Percentiles rank a stretch among this genome's conserved stretches.
Evolutionary conservation across 495 filamentous ascomycete genomes (phyloP).

Genomic region (Venustampulla echinocandica): DNA sequence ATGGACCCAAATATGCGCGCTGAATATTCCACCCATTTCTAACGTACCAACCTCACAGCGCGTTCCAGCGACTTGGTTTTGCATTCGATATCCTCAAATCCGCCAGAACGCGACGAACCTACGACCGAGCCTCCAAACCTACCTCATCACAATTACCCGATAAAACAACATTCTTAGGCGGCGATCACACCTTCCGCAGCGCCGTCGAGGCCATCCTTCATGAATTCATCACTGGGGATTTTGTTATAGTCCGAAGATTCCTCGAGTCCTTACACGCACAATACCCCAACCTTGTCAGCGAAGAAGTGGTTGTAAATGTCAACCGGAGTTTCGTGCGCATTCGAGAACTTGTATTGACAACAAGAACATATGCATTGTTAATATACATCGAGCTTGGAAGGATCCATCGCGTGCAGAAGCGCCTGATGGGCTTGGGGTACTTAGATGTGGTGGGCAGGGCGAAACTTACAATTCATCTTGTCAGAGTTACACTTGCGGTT

Average conservation of each 20-base stretch:
- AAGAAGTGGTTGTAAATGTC: constrained; percentile 31
- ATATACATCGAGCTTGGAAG: constrained; percentile 34
- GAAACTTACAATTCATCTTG: constrained; percentile 32
- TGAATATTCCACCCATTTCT: background rate
- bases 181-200: constrained; percentile 31
- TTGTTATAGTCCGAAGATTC: constrained; percentile 28
- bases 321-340: constrained; percentile 30
- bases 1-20: background rate
- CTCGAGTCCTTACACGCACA: constrained; percentile 27
- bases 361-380: constrained; percentile 32
- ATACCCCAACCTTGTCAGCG: constrained; percentile 32
- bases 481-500: constrained; percentile 32
- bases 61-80: constrained; percentile 36
- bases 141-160: constrained; percentile 20
- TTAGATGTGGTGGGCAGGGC: constrained; percentile 32
- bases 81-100: constrained; percentile 37
- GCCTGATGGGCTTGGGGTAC: constrained; percentile 29
- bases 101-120: constrained; percentile 28
- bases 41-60: constrained; percentile 16
- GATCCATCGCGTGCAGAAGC: constrained; percentile 33
- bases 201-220: constrained; percentile 31
- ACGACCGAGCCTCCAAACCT: constrained; percentile 29
- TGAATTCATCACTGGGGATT: constrained; percentile 37
- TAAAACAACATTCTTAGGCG: constrained; percentile 25
- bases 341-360: constrained; percentile 32